Evolutionary conservation across 129 eudicot species (phyloP).

Genomic region (Escallonia rubra): DNA sequence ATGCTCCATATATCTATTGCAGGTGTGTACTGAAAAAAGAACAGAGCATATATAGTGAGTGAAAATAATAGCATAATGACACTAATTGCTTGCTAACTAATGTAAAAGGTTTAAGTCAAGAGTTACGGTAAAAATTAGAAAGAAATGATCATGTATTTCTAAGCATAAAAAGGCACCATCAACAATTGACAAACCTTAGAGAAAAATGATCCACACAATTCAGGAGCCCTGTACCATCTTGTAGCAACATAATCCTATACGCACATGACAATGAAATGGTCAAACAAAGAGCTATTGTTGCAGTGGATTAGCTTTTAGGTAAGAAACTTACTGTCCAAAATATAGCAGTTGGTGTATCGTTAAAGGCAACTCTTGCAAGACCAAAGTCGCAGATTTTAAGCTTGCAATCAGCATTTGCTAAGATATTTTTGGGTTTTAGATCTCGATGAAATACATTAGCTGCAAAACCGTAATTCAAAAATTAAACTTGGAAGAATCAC

Average conservation of each 20-base stretch:
- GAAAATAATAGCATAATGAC: too few species aligned
- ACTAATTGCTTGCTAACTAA: too few species aligned
- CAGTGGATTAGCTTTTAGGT: neutral
- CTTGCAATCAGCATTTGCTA: slow-evolving; percentile 95
- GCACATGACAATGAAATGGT: neutral
- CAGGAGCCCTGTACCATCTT: slow-evolving; percentile 99
- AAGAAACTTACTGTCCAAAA: slow-evolving; percentile 83
- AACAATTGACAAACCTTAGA: slow-evolving; percentile 54
- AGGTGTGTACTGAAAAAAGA: slow-evolving; percentile 77
- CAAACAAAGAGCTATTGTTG: neutral
- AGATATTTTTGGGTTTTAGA: slow-evolving; percentile 84
- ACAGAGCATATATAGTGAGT: neutral
- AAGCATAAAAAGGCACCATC: neutral
- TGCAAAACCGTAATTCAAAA: slow-evolving; percentile 24
- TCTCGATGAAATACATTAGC: slow-evolving; percentile 95
- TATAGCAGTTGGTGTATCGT: slow-evolving; percentile 95
- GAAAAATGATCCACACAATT: slow-evolving; percentile 94
- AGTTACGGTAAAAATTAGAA: neutral
- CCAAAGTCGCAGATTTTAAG: slow-evolving; percentile 93
- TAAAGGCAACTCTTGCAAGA: slow-evolving; percentile 97
- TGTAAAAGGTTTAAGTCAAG: neutral
- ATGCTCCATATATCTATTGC: slow-evolving; percentile 99
- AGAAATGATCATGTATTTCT: too few species aligned
- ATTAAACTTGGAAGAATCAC: slow-evolving; percentile 14
- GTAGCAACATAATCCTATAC: slow-evolving; percentile 94